These are phyloP conservation scores for Xylaria sp. DNA, from an alignment of 2,329 filamentous ascomycete species.

Conservation along the genomic window DNA sequence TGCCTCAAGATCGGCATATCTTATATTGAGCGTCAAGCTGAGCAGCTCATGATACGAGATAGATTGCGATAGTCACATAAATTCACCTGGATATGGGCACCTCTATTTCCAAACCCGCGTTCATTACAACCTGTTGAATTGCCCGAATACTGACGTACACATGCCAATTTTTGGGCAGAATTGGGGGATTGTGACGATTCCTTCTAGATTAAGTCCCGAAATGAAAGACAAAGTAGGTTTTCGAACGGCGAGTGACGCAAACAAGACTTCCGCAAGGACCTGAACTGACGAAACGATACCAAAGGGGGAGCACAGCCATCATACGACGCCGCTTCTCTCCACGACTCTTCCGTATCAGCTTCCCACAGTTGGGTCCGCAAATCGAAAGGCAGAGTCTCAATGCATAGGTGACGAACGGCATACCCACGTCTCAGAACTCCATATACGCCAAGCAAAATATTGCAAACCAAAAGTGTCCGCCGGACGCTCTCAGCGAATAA, in stretches of 20 bases:
- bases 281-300: slow-evolving; percentile 16
- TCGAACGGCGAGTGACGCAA: slow-evolving; percentile 1
- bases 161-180: background rate
- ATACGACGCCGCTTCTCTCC: background rate
- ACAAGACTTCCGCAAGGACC: background rate
- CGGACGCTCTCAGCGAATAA: slow-evolving; percentile 14
- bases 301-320: background rate
- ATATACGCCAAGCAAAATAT: slow-evolving; percentile 6
- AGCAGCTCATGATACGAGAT: slow-evolving; percentile 1
- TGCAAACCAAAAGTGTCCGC: slow-evolving; percentile 7
- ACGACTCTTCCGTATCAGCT: slow-evolving; percentile 7
- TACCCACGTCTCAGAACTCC: background rate
- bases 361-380: slow-evolving; percentile 11
- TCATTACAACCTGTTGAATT: background rate
- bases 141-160: background rate
- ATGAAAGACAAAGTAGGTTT: slow-evolving; percentile 5
- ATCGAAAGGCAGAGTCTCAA: slow-evolving; percentile 12
- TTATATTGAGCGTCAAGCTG: background rate
- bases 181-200: background rate
- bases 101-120: background rate
- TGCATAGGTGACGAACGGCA: background rate
- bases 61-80: background rate
- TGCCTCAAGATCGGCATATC: slow-evolving; percentile 4
- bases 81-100: background rate
- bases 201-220: background rate